A percentile compares a stretch with the other conserved stretches of the same genome.
Conservation (phyloP, 257 asterid species). For the Parsonsia alboflavescens region DNA sequence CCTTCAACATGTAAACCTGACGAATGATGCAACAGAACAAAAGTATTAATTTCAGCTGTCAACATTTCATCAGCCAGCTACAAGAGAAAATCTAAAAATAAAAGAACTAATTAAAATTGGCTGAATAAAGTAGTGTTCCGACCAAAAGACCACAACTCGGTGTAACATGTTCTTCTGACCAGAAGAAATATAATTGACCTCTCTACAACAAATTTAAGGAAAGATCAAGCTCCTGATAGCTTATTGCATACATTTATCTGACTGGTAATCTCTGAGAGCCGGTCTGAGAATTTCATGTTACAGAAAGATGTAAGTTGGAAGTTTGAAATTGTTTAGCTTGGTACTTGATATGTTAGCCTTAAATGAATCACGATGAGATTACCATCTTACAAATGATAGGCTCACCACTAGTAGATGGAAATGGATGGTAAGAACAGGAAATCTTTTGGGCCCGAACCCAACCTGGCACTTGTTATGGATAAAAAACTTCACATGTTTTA, state of each 20-base stretch:
- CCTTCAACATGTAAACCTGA: conserved; percentile 96
- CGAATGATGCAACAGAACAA: not conserved
- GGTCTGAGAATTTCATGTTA: not conserved
- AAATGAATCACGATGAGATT: not conserved
- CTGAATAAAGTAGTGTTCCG: not conserved
- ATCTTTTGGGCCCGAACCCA: not conserved
- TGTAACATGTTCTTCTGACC: not conserved
- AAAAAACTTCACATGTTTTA: not conserved
- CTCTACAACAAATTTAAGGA: not conserved
- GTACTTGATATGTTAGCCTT: not conserved
- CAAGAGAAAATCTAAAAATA: not conserved
- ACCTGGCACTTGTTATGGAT: not conserved
- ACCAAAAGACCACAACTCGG: not conserved
- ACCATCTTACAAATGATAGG: not conserved
- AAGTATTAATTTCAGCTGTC: not conserved
- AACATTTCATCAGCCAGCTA: too few relatives aligned
- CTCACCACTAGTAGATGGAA: not conserved
- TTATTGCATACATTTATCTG: not conserved
- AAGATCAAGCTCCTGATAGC: not conserved
- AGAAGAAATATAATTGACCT: not conserved
- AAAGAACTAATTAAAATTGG: not conserved
- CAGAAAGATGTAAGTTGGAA: not conserved
- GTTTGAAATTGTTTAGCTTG: not conserved
- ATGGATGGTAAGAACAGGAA: not conserved
- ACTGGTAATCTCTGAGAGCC: not conserved